Evolutionary conservation across 1,139 yeast species (phyloP).

Genomic region (Keqinozyma sinolaborantium): DNA sequence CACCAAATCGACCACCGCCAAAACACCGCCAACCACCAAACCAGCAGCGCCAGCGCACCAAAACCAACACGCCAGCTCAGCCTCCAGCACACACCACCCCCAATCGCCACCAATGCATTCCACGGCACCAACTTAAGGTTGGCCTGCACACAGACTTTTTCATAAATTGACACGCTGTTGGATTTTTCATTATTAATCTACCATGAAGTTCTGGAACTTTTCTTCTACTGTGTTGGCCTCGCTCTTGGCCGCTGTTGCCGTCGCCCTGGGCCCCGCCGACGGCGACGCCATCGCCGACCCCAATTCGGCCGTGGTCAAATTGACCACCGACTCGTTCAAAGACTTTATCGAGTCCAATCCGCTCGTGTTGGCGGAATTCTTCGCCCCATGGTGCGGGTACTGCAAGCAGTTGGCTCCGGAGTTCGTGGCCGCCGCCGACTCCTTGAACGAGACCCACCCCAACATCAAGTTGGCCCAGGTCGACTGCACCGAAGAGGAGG

Average conservation of each 20-base stretch:
- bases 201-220: slow-evolving; percentile 41
- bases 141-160: neutral
- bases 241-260: slow-evolving; percentile 33
- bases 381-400: slow-evolving; percentile 99
- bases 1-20: too few species aligned
- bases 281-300: slow-evolving; percentile 73
- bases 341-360: slow-evolving; percentile 68
- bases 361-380: slow-evolving; percentile 88
- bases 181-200: slow-evolving; percentile 2
- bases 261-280: slow-evolving; percentile 40
- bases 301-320: slow-evolving; percentile 84
- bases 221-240: slow-evolving; percentile 37
- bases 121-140: too few species aligned
- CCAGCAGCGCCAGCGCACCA: neutral
- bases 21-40: too few species aligned
- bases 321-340: slow-evolving; percentile 58
- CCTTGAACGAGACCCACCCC: slow-evolving; percentile 53
- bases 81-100: too few species aligned
- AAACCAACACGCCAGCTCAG: slow-evolving; percentile 1
- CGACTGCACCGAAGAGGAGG: slow-evolving; percentile 87
- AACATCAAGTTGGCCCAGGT: slow-evolving; percentile 82
- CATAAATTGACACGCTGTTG: slow-evolving; percentile 7
- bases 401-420: slow-evolving; percentile 95
- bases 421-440: slow-evolving; percentile 79
- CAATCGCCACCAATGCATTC: too few species aligned